Evolutionary conservation across 2,329 filamentous ascomycete genomes (phyloP).

Genomic region (Lachnellula suecica): DNA sequence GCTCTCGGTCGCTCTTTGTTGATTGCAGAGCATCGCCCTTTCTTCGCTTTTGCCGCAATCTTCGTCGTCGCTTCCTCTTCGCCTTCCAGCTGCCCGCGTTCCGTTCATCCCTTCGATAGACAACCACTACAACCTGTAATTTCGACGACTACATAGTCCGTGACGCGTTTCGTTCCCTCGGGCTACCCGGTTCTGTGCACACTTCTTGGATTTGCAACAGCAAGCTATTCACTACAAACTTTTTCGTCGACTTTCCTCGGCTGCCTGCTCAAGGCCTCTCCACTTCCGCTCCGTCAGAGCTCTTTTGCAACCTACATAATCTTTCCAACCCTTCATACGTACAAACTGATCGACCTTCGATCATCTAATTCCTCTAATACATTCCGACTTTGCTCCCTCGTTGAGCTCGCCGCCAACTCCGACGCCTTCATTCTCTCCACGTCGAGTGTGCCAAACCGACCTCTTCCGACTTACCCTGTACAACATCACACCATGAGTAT

Average conservation of each 20-base stretch:
- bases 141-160: conserved; percentile 23
- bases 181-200: conserved; percentile 22
- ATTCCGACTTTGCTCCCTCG: conserved; percentile 17
- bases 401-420: conserved; percentile 18
- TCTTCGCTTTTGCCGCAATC: conserved; percentile 7
- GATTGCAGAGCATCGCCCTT: conserved; percentile 29
- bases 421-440: conserved; percentile 26
- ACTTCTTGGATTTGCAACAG: conserved; percentile 24
- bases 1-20: conserved; percentile 25
- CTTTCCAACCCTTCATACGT: conserved; percentile 24
- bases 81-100: conserved; percentile 3
- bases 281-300: conserved; percentile 24
- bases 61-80: conserved; percentile 4
- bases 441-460: conserved; percentile 19
- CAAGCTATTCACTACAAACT: conserved; percentile 26
- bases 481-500: conserved; percentile 44
- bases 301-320: conserved; percentile 29
- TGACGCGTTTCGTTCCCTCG: conserved; percentile 25
- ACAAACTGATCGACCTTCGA: conserved; percentile 25
- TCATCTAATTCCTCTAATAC: conserved; percentile 33
- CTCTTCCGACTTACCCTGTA: conserved; percentile 16
- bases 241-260: conserved; percentile 21
- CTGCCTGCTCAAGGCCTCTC: conserved; percentile 30
- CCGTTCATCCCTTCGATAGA: conserved; percentile 9
- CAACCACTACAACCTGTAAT: conserved; percentile 24